Base-by-base conservation (phyloP, 169 alveolate genomes). In the Plasmodium sp. region DNA sequence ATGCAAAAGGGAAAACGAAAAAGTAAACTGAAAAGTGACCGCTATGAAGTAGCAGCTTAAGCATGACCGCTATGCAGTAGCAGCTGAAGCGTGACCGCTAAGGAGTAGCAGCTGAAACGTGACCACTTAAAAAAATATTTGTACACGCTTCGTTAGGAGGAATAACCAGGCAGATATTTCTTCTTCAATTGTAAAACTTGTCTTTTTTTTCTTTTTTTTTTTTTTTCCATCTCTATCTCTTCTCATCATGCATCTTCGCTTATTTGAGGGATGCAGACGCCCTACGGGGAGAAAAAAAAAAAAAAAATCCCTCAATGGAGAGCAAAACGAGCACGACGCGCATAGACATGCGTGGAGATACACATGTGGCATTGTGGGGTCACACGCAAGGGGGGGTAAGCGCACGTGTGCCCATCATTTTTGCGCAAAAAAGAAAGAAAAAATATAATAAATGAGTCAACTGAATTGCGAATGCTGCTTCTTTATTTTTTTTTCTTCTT, bases 191-290 rank as follows among this genome's bases (percentile, higher is more conserved):
- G 39, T 48, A 18, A 48, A 51, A 4, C 73, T 75, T 77, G 75
- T 73, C 79, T 85, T 75, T 73, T 73, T 74, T 85, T 75, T 43
- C 34, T 75, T 51, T 81, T 80, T 80, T n/a, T 80, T 80, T 80
- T 80, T 80, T 41, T 80, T 80, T 80, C 18, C 31, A 18, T n/a
- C 36, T 43, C 16, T 81, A 12, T 81, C 4, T 31, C 18, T 81
- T 31, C 48, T 43, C 39, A 34, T 9, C 71, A 31, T 18, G 31
- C 75, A 48, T 62, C 58, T 27, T 81, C 92, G 80, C 58, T 71
- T 91, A 75, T 91, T 81, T 91, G 85, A 27, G 84, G 91, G 27
- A 91, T 18, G 27, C 95, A 91, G 43, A 91, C 95, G 2, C 95
- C 95, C 95, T 91, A 54, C 31, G 54, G 34, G 12, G 48, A 86